Base-by-base conservation (phyloP, 1,284 basidiomycete genomes). In the Lentinus polychrous region DNA sequence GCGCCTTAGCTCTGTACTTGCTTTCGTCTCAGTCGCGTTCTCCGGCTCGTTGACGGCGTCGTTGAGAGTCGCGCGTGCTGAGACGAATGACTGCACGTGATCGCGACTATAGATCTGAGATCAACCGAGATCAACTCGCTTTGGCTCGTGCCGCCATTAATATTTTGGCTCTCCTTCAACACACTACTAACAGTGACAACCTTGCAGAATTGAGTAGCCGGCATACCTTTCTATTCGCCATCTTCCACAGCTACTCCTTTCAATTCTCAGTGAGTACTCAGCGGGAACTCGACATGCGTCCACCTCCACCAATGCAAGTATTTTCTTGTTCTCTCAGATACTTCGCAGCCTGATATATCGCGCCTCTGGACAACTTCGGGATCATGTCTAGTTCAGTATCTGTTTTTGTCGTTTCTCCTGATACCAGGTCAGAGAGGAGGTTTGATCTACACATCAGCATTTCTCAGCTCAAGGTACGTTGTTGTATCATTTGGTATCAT, bases 341-440 rank as follows among this genome's bases (percentile, higher is more conserved):
- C n/a, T n/a, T 24, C 11, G 12, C 15, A 12, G 35, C 8, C 36
- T 4, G 18, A 11, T 6, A 8, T 4, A 17, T 3, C 8, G 37
- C 22, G 37, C 11, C 20, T 6, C 37, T 27, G 32, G 31, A 20
- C 6, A n/a, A 18, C 20, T 22, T 27, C 24, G 7, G 20, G 31
- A 32, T 10, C 14, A 78, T 80, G 78, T 75, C 78, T 34, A 68
- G 67, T 52, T 68, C 75, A 50, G 71, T 91, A 38, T 83, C 76
- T 50, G 69, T 94, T 42, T 91, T 84, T 57, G 83, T 95, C 11
- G 64, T 77, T n/a, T 95, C 92, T 2, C 83, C 83, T 8, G 90
- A 94, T 57, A 94, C 91, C 1, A 83, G 81, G 54, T 91, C 89
- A 0, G 93, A 96, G 67, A 78, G 93, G 44, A 76, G 86, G 1